These are phyloP conservation scores for Ormosia semicastrata DNA, from an alignment of 306 rosid genomes.

Conservation along the genomic window DNA sequence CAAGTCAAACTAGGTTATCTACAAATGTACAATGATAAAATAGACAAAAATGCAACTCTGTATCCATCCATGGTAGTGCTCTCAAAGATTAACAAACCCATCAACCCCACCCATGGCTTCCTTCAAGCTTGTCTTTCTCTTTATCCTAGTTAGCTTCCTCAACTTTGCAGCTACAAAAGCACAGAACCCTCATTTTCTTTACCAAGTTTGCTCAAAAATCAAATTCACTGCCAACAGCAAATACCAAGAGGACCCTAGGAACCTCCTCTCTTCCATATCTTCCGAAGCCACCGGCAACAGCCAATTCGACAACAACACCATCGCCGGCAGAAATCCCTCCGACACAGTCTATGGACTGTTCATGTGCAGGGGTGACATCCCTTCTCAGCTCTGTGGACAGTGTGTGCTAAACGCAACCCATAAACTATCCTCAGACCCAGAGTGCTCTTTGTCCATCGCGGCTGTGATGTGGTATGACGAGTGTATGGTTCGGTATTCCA, in stretches of 20 bases:
- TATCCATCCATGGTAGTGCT: neutral
- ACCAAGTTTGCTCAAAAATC: neutral
- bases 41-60: neutral
- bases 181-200: neutral
- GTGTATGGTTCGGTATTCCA: neutral
- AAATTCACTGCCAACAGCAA: conserved; percentile 16
- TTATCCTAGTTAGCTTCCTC: neutral
- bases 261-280: conserved; percentile 35
- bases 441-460: neutral
- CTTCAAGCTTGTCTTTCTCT: neutral
- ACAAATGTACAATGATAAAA: too few species aligned
- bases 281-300: conserved; percentile 13
- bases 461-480: neutral
- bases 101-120: neutral
- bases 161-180: neutral
- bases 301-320: conserved; percentile 21
- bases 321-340: neutral
- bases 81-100: neutral
- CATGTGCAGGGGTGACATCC: conserved; percentile 4
- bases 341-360: neutral
- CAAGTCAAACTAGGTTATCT: too few species aligned
- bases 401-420: neutral
- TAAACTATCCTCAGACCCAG: neutral
- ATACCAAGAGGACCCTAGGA: conserved; percentile 19
- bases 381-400: neutral